Percentiles rank a stretch among this genome's conserved stretches.
Evolutionary conservation across 208 protist genomes (phyloP).

Genomic region (Trypanosoma brucei): DNA sequence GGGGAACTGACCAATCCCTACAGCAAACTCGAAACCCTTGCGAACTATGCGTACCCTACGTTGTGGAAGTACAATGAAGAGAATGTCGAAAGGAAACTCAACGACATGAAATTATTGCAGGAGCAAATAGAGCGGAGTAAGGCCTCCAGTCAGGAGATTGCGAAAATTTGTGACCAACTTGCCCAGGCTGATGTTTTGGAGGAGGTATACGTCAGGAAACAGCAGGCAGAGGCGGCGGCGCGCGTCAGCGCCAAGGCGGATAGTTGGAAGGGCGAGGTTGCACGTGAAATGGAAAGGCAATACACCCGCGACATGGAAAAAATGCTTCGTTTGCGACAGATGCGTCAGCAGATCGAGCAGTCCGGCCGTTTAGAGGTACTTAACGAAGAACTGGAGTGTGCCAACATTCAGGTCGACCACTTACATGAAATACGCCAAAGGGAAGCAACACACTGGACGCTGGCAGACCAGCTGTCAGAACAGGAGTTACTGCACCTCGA

Average conservation of each 20-base stretch:
- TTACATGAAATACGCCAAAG: constrained; percentile 37
- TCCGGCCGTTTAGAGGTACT: constrained; percentile 41
- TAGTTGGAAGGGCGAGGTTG: constrained; percentile 8
- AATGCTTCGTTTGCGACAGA: constrained; percentile 26
- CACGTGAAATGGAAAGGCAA: constrained; percentile 27
- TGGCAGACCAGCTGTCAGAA: constrained; percentile 41
- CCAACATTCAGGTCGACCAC: constrained; percentile 36
- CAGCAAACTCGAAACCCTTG: constrained; percentile 22
- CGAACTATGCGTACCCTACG: constrained; percentile 39
- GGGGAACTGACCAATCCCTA: constrained; percentile 22
- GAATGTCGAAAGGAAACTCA: constrained; percentile 35
- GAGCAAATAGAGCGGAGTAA: constrained; percentile 23
- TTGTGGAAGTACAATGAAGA: constrained; percentile 36
- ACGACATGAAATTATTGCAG: constrained; percentile 41
- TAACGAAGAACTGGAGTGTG: constrained; percentile 28
- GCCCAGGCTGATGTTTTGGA: constrained; percentile 29
- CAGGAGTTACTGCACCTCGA: constrained; percentile 52
- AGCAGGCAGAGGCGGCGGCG: constrained; percentile 57
- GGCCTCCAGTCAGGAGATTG: constrained; percentile 25
- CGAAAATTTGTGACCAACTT: constrained; percentile 26
- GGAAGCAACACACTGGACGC: constrained; percentile 53
- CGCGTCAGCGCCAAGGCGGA: constrained; percentile 25
- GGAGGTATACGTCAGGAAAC: constrained; percentile 49
- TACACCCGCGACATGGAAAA: constrained; percentile 41
- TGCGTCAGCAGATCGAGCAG: constrained; percentile 31